Base-by-base conservation (phyloP, 1,139 yeast species). In the Blastobotrys ciferrii region DNA sequence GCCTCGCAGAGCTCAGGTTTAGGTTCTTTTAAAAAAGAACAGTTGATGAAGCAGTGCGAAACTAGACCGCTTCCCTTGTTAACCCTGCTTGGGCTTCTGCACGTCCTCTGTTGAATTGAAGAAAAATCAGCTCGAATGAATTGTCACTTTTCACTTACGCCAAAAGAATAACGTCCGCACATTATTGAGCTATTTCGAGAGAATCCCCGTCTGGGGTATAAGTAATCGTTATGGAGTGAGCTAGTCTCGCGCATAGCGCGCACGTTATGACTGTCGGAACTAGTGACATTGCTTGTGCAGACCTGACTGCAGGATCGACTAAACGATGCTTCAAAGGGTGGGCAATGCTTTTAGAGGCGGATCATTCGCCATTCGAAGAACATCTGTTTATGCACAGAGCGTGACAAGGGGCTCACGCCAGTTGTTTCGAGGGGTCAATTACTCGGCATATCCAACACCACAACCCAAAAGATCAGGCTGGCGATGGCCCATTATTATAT, bases 161-260 rank as follows among this genome's bases (percentile, higher is more conserved):
- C 53, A 43, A 47, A 50, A 4, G 53, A 42, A 41, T 50, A 50
- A 19, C 53, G 25, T 11, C 53, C 53, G 30, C 53, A 50, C 53
- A 50, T 49, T 12, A 23, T 23, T 23, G 28, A n/a, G 3, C 9
- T 13, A 6, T n/a, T n/a, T n/a, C n/a, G n/a, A n/a, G n/a, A n/a
- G n/a, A n/a, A n/a, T n/a, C n/a, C n/a, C n/a, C n/a, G n/a, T n/a
- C n/a, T n/a, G n/a, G n/a, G n/a, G n/a, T n/a, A n/a, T n/a, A n/a
- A n/a, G n/a, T n/a, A n/a, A n/a, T n/a, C n/a, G n/a, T n/a, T n/a
- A n/a, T n/a, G n/a, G n/a, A n/a, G n/a, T n/a, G n/a, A n/a, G n/a
- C n/a, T n/a, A n/a, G 28, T 23, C 28, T 23, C 28, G 28, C 28
- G 28, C 28, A 6, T 6, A 6, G 28, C 28, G 28, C 28, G 28